These are phyloP conservation scores for Fusarium mangiferae DNA, from an alignment of 2,329 filamentous ascomycete genomes.

Conservation along the genomic window DNA sequence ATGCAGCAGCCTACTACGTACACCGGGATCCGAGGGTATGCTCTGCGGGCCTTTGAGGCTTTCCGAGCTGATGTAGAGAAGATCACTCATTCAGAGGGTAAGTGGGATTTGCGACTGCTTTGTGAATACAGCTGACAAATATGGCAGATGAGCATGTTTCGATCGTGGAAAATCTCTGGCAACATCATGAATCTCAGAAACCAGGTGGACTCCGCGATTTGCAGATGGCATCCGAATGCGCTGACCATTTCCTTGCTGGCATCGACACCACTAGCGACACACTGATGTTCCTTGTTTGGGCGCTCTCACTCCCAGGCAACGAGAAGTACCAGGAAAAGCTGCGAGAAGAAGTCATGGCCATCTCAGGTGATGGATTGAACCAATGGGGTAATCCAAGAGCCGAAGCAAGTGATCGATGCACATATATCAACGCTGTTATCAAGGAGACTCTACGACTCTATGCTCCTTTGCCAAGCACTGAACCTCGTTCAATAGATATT, in stretches of 20 bases:
- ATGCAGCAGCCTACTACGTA: slow-evolving; percentile 36
- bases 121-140: fast-evolving
- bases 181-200: slow-evolving; percentile 44
- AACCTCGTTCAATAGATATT: slow-evolving; percentile 54
- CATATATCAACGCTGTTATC: slow-evolving; percentile 60
- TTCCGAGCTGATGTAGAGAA: slow-evolving; percentile 7
- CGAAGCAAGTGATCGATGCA: slow-evolving; percentile 51
- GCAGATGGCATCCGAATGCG: slow-evolving; percentile 63
- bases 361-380: slow-evolving; percentile 39
- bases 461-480: slow-evolving; percentile 61
- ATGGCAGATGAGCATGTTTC: slow-evolving; percentile 33
- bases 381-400: slow-evolving; percentile 46
- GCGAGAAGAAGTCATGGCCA: slow-evolving; percentile 51
- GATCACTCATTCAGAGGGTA: background rate
- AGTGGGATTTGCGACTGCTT: fast-evolving
- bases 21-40: slow-evolving; percentile 25
- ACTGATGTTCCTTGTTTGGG: slow-evolving; percentile 61
- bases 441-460: slow-evolving; percentile 62
- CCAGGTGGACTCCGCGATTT: slow-evolving; percentile 50
- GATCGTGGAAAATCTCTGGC: slow-evolving; percentile 53
- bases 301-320: slow-evolving; percentile 57
- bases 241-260: slow-evolving; percentile 64
- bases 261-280: slow-evolving; percentile 65
- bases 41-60: slow-evolving; percentile 16
- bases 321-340: slow-evolving; percentile 56